Evolutionary conservation across 176 grass and related monocot genomes (phyloP), one percentile per base, ranked within the genome.

Genomic region (Bromus sterilis): DNA sequence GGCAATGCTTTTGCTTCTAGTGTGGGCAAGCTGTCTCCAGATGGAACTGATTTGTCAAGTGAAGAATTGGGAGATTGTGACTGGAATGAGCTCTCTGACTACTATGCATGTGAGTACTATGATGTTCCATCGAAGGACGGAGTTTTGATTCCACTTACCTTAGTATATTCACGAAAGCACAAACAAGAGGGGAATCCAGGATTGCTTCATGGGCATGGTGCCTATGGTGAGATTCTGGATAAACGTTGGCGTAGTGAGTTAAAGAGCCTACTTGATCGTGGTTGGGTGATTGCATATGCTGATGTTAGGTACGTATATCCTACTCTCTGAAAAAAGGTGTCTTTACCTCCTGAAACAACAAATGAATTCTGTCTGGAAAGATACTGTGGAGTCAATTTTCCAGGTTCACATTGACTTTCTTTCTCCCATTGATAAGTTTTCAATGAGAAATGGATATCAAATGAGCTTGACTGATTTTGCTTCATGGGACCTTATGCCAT

Each of bases 241-340:
- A 90, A 89, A 57, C 90, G 92, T 58, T 98, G 95, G 95, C 78
- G 79, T 51, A 95, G 88, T 77, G 95, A 98, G 79, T 81, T 98
- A 66, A 98, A 98, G 89, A 98, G 88, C 81, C 85, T 95, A 71
- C 84, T 98, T 10, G 90, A 95, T 73, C 88, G 92, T 14, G 95
- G 95, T 75, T 98, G 95, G 92, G 79, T 93, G 86, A 89, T 98
- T 80, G 92, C 95, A 76, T 98, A 86, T 88, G 92, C 95, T 41
- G 95, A 98, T 93, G 95, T 95, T 61, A 95, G 95, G 95, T 93
- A 82, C 72, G 33, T 70, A 46, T 84, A 35, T 1, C 12, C 11
- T 69, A 51, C 33, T 75, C 58, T 68, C 31, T 80, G 60, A 26
- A 64, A 55, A 56, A 31, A 65, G 4, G 0, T 18, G 56, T 59